phyloP scores from a whole-genome alignment of 805 yeast species.

The Metschnikowia lochheadii region DNA sequence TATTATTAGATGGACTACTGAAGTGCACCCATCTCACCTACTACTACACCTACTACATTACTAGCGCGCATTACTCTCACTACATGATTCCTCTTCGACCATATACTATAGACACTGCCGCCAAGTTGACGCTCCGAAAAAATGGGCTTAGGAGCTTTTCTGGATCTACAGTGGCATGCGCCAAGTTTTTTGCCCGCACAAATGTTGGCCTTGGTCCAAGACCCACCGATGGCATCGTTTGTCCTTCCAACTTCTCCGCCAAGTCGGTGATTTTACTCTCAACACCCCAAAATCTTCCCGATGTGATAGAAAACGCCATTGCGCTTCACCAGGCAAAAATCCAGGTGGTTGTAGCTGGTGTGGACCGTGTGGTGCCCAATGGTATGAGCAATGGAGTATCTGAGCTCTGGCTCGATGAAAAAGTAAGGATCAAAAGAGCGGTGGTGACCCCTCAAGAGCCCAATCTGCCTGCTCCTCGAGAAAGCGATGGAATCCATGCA shows the following conservation, averaged over 20 bases:
- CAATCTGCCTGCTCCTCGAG: constrained; percentile 20
- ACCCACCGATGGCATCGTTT: background rate
- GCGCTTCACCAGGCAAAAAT: constrained; percentile 21
- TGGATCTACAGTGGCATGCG: background rate
- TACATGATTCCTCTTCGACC: background rate
- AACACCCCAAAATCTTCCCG: constrained; percentile 32
- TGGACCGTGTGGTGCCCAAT: constrained; percentile 34
- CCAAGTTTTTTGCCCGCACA: constrained; percentile 15
- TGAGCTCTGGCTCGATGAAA: constrained; percentile 36
- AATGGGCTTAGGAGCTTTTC: background rate
- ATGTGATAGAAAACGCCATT: constrained; percentile 30
- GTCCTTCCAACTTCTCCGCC: constrained; percentile 17
- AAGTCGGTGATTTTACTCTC: constrained; percentile 32
- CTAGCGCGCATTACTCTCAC: background rate
- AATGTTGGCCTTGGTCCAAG: constrained; percentile 9
- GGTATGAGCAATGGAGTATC: constrained; percentile 33
- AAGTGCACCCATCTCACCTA: too few relatives aligned
- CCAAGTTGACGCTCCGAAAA: background rate
- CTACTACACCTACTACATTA: too few relatives aligned
- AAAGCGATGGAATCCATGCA: constrained; percentile 33
- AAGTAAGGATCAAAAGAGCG: constrained; percentile 18
- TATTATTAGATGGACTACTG: too few relatives aligned
- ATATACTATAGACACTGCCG: background rate
- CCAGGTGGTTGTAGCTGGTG: constrained; percentile 40
- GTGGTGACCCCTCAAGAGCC: constrained; percentile 24